These are phyloP conservation scores for Coniophora puteana DNA, from an alignment of 1,284 basidiomycete species.

Conservation along the genomic window DNA sequence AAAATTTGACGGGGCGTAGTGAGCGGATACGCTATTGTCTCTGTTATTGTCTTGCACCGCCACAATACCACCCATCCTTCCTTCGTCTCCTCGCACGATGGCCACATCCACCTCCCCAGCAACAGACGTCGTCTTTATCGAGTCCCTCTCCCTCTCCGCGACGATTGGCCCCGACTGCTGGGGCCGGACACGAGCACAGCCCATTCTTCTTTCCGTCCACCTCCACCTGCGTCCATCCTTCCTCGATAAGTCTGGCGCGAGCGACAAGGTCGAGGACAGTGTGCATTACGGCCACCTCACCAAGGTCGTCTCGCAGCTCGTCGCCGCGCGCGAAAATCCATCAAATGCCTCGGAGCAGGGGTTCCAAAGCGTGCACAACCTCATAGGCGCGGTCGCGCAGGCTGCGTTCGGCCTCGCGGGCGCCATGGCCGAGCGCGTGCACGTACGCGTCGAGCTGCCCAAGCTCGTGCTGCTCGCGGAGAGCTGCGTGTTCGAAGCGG, in stretches of 20 bases:
- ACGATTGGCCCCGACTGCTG: constrained; percentile 46
- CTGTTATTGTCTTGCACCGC: too few species aligned
- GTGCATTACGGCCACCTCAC: constrained; percentile 48
- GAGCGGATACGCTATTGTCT: too few species aligned
- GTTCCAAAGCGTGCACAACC: constrained; percentile 23
- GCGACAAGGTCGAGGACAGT: constrained; percentile 44
- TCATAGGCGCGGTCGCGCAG: constrained; percentile 31
- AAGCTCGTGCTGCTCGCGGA: constrained; percentile 42
- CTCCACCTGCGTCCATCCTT: constrained; percentile 36
- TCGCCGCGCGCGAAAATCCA: constrained; percentile 16
- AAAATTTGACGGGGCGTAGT: too few species aligned
- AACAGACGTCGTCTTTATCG: constrained; percentile 39
- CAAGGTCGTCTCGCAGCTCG: constrained; percentile 33
- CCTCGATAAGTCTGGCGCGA: constrained; percentile 33
- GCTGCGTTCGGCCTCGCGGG: constrained; percentile 31
- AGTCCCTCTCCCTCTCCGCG: constrained; percentile 34
- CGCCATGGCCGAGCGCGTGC: constrained; percentile 24
- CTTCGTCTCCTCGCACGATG: too few species aligned
- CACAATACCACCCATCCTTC: too few species aligned
- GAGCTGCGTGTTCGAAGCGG: constrained; percentile 29
- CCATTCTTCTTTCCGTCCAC: constrained; percentile 34
- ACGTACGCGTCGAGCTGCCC: constrained; percentile 33
- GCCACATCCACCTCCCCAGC: not conserved
- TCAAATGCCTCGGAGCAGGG: not conserved
- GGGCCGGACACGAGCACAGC: constrained; percentile 40